Evolutionary conservation across 1,284 basidiomycete species (phyloP), one percentile per base, ranked within the genome.

Genomic region (Ustilago shanxiensis): DNA sequence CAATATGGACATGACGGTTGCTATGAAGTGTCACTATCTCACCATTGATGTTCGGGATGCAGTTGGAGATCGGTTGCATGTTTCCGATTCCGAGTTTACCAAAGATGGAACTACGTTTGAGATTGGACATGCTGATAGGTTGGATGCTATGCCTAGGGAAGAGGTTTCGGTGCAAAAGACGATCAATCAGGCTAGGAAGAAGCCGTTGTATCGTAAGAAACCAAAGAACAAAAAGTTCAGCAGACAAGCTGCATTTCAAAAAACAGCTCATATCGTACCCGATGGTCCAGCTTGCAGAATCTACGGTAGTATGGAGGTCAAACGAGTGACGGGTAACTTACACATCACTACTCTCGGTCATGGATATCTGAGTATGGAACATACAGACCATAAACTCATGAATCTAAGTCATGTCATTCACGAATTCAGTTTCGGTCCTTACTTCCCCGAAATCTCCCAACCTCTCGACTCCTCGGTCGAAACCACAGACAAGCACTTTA

Each of bases 351-450:
- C 94, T 0, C 89, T 95, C 1, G 96, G 96, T 0, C 95, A 98
- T 86, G 96, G 95, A 16, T 99, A 98, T 84, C 89, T 91, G 59
- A 94, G 92, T 81, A 89, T 89, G 72, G 90, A 94, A 71, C 95
- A 98, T 85, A 93, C 95, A 2, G 92, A 94, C 74, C 95, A 98
- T 82, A 37, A 60, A 37, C 62, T 72, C 8, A 97, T 99, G 94
- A 98, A 99, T 85, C 89, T 98, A 35, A 94, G 94, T 1, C 96
- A 99, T 87, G 92, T 98, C 66, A 94, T 98, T 78, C 92, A 92
- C 72, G 96, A 98, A 87, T 96, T 98, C 86, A 97, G 95, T 1
- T 98, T 98, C 81, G 96, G 96, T 0, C 93, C 95, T 0, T 93
- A 93, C 88, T 98, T 98, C 88, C 96, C 96, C 0, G 92, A 95